phyloP scores from a whole-genome alignment of 1,139 yeast genomes.

The Geotrichum reessii region DNA sequence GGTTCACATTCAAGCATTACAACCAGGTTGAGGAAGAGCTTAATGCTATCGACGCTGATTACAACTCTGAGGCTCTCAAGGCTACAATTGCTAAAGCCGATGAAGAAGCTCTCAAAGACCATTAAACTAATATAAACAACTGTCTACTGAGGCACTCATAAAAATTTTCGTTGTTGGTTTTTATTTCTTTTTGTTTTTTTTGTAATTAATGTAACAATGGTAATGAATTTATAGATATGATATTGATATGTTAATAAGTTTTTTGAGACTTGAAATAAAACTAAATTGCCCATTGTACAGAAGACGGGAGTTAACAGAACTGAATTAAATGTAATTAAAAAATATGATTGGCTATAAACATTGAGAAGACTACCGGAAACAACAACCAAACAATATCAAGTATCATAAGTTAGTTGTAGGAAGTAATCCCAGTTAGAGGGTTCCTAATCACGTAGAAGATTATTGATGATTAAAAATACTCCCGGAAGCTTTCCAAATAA shows the following conservation, averaged over 20 bases:
- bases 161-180: neutral
- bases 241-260: too few species aligned
- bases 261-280: too few species aligned
- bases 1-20: conserved; percentile 53
- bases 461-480: too few species aligned
- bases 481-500: too few species aligned
- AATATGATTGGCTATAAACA: too few species aligned
- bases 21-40: conserved; percentile 56
- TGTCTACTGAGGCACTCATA: neutral
- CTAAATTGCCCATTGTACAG: neutral
- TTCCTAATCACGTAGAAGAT: too few species aligned
- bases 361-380: too few species aligned
- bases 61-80: conserved; percentile 12
- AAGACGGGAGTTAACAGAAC: too few species aligned
- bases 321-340: too few species aligned
- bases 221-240: neutral
- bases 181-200: neutral
- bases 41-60: conserved; percentile 49
- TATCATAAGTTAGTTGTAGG: too few species aligned
- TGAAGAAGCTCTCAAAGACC: conserved; percentile 8
- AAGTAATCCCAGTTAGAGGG: too few species aligned
- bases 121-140: neutral
- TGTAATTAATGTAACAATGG: neutral
- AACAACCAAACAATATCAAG: too few species aligned
- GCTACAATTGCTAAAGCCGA: neutral